phyloP scores from a whole-genome alignment of 2,329 filamentous ascomycete genomes.

The Botryotinia calthae region DNA sequence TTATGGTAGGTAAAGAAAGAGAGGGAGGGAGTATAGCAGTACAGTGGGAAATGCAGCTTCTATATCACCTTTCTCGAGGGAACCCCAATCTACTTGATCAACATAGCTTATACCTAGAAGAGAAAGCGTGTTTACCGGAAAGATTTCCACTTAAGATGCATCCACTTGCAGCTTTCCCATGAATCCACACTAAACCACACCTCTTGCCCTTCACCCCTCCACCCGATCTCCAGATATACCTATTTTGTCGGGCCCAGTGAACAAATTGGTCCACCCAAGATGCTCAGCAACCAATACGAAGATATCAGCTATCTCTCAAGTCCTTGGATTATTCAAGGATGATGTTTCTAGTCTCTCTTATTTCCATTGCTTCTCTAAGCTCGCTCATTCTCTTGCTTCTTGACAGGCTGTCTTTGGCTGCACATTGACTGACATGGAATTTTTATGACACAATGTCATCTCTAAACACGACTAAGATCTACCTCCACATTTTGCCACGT shows the following conservation, averaged over 20 bases:
- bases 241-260: background rate
- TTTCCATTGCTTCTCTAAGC: background rate
- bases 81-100: conserved; percentile 8
- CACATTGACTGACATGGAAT: conserved; percentile 1
- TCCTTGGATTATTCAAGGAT: background rate
- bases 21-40: background rate
- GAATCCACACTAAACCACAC: background rate
- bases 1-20: background rate
- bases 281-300: background rate
- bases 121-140: background rate
- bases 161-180: conserved; percentile 3
- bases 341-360: background rate
- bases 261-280: background rate
- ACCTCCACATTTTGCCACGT: conserved; percentile 15
- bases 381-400: background rate
- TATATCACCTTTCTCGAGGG: background rate
- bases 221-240: conserved; percentile 4
- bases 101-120: background rate
- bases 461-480: conserved; percentile 9
- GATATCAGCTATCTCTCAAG: background rate
- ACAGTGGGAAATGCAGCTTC: background rate
- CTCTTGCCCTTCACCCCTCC: background rate
- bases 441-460: conserved; percentile 9
- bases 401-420: background rate
- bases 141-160: background rate